These are phyloP conservation scores for Tetraselmis chui DNA, from an alignment of 139 green algal species.

Conservation along the genomic window DNA sequence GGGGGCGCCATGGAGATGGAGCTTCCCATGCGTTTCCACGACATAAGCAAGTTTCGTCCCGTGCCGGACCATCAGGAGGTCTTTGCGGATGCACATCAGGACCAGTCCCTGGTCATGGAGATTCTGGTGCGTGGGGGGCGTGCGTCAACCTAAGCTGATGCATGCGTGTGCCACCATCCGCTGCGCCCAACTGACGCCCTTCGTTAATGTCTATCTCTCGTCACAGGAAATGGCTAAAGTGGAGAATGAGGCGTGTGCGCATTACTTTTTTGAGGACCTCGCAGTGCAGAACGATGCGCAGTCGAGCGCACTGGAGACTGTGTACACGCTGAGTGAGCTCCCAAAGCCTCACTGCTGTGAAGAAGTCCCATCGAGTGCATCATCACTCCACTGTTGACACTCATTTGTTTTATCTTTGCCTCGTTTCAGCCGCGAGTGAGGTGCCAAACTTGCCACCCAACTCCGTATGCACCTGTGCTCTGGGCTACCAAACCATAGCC, in stretches of 20 bases:
- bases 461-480: background rate
- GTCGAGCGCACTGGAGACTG: constrained; percentile 17
- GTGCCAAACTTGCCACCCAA: constrained; percentile 5
- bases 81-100: constrained; percentile 42
- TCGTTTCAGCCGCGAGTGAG: too few species aligned
- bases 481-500: constrained; percentile 2
- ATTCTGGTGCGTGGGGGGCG: constrained; percentile 42
- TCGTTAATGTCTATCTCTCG: too few species aligned
- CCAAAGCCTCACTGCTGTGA: too few species aligned
- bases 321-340: constrained; percentile 16
- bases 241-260: background rate
- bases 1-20: constrained; percentile 38
- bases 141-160: too few species aligned
- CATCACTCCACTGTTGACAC: too few species aligned
- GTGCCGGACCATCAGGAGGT: constrained; percentile 66
- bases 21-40: constrained; percentile 38
- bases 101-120: constrained; percentile 64
- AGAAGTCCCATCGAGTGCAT: too few species aligned
- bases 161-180: too few species aligned
- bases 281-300: constrained; percentile 33
- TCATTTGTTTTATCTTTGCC: too few species aligned
- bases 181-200: too few species aligned
- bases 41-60: constrained; percentile 49
- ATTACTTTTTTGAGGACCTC: constrained; percentile 45
- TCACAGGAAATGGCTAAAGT: background rate